Base-by-base conservation (phyloP, 1,284 basidiomycete genomes). In the Porphyrellus sp. region DNA sequence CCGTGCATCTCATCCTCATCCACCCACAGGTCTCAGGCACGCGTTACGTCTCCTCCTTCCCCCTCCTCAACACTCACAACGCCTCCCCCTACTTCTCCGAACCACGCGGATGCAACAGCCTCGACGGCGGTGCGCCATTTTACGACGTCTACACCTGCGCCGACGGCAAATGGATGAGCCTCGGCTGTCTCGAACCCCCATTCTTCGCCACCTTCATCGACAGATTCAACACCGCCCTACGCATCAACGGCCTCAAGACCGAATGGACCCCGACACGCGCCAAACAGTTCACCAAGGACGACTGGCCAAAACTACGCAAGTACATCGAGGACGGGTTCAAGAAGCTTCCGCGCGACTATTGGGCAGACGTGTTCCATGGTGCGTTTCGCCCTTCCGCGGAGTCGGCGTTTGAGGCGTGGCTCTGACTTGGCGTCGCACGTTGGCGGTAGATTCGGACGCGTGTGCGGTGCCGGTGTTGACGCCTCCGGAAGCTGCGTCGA, bases 81-180 rank as follows among this genome's bases (percentile, higher is more conserved):
- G 70, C 57, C 34, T 77, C 57, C 34, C 77, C 72, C 25, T 71
- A 74, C 18, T 76, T 78, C 49, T 67, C 69, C 7, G 69, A 73
- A n/a, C 69, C 74, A 18, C 76, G 86, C 51, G 86, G 82, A 21
- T 73, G 73, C 2, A 88, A 89, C 57, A 53, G 79, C 1, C 78
- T 93, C 23, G 91, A 91, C 59, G 89, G 89, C 0, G 89, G 87
- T 3, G 81, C 88, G 1, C 91, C 91, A 0, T 92, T 84, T 70
- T 93, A 93, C 63, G 78, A 77, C 53, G 73, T 90, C 6, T 93
- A 93, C 61, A 75, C 77, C 1, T 91, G 88, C 63, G 75, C 80
- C 49, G 88, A 89, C 61, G 85, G 84, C 2, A 73, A 76, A 30
- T 91, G 80, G 77, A 87, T 93, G 78, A 83, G 85, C 12, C 81